Evolutionary conservation across 495 filamentous ascomycete species (phyloP), one percentile per base, ranked within the genome.

Genomic region (Podospora appendiculata): DNA sequence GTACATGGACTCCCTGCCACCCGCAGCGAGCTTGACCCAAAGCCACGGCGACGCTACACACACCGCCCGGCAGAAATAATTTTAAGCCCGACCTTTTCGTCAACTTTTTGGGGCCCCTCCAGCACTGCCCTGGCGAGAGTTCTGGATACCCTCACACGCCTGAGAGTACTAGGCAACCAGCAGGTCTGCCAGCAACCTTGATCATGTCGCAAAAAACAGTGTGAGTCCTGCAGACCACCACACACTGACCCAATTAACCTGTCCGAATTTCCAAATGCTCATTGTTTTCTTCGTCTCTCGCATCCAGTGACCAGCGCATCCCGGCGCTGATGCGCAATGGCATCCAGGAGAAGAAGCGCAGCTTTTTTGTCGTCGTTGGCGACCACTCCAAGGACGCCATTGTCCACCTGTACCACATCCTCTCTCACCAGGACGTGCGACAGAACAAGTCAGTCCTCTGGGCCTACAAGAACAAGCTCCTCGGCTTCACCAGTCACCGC

Each of bases 391-490:
- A 99, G 70, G 94, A 97, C 80, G 90, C 92, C 54, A 97, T 97
- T 63, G 87, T 96, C 45, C 83, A 96, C 64, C 77, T 99, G 36
- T 90, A 97, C 70, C 89, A 91, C 61, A 94, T 99, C 60, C 85
- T 96, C 73, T 89, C 90, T 45, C 85, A 80, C 58, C 83, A 85
- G 61, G 89, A 96, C 64, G 79, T 96, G 55, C 95, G 93, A 70
- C 84, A 93, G 66, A 97, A 96, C 73, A 97, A 96, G 69, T 91
- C 86, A 10, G 90, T 99, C 4, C 75, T 99, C 13, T 99, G 94
- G 94, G 91, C 94, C n/a, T 99, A 99, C 73, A 96, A 97, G 72
- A 94, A 95, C 67, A 91, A 97, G 65, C 79, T 99, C 1, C 74
- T 99, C 33, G 90, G 90, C 32, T 98, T 98, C 68, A 93, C 89